Percentiles rank a stretch among this genome's conserved stretches.
Evolutionary conservation across 2,329 filamentous ascomycete genomes (phyloP).

Genomic region (Diaporthe destruens): DNA sequence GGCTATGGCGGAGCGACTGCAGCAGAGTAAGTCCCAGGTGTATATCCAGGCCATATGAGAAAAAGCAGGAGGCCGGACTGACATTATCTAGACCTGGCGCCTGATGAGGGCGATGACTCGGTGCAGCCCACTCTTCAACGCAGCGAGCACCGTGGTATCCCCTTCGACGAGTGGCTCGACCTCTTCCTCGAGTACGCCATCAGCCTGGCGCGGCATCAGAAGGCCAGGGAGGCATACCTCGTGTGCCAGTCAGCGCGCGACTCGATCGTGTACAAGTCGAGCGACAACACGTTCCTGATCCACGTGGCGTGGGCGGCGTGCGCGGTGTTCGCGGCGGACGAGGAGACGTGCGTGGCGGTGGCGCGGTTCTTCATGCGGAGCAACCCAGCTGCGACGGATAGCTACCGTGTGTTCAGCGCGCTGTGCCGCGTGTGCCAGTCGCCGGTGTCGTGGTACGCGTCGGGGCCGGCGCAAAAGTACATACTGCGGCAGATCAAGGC

Average conservation of each 20-base stretch:
- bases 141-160: conserved; percentile 74
- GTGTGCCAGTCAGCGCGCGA: conserved; percentile 82
- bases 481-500: conserved; percentile 91
- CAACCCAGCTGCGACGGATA: conserved; percentile 82
- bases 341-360: conserved; percentile 78
- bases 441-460: conserved; percentile 80
- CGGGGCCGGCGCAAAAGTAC: conserved; percentile 88
- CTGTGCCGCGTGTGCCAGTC: conserved; percentile 83
- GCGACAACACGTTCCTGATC: conserved; percentile 77
- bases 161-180: conserved; percentile 88
- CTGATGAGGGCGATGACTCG: conserved; percentile 49
- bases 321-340: conserved; percentile 83
- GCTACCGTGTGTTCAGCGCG: conserved; percentile 85
- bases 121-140: conserved; percentile 46
- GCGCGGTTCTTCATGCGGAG: conserved; percentile 88
- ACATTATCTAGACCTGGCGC: conserved; percentile 50
- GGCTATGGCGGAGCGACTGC: conserved; percentile 68
- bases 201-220: conserved; percentile 75
- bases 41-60: neutral
- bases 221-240: conserved; percentile 80
- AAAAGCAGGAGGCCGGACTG: conserved; percentile 12
- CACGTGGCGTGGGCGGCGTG: conserved; percentile 84
- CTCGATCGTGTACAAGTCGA: conserved; percentile 83
- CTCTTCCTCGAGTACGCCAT: conserved; percentile 91
- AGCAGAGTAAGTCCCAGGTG: conserved; percentile 60